phyloP scores from a whole-genome alignment of 805 yeast species.

The Zygoascus biomembranicola region DNA sequence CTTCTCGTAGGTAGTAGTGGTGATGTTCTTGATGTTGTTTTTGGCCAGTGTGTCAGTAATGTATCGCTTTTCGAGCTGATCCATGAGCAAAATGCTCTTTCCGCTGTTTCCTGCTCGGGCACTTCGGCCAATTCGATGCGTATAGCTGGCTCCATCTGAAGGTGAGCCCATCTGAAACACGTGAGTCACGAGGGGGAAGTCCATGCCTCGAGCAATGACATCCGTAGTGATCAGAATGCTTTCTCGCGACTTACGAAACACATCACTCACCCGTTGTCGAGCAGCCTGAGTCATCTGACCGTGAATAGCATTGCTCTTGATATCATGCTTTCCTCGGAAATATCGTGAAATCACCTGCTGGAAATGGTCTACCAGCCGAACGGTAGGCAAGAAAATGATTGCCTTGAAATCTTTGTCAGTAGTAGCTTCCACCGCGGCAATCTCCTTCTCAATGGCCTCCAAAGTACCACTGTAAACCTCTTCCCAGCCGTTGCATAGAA shows the following conservation, averaged over 20 bases:
- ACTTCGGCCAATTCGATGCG: constrained; percentile 93
- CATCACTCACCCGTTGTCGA: constrained; percentile 52
- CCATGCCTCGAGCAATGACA: constrained; percentile 96
- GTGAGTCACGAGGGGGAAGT: constrained; percentile 79
- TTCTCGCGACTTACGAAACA: constrained; percentile 39
- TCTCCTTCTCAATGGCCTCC: constrained; percentile 37
- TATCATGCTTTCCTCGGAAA: constrained; percentile 1
- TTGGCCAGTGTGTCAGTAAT: constrained; percentile 35
- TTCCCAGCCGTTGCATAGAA: constrained; percentile 45
- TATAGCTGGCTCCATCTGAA: constrained; percentile 63
- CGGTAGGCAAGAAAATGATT: constrained; percentile 76
- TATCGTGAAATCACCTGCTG: constrained; percentile 33
- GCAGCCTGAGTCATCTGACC: constrained; percentile 66
- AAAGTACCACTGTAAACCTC: constrained; percentile 51
- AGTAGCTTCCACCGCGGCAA: constrained; percentile 24
- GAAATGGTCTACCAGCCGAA: constrained; percentile 55
- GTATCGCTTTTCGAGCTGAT: constrained; percentile 51
- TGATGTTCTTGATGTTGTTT: constrained; percentile 41
- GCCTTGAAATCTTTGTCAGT: constrained; percentile 48
- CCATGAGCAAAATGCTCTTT: constrained; percentile 51
- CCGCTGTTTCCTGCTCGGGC: constrained; percentile 88
- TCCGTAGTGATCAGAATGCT: constrained; percentile 78
- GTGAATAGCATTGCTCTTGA: constrained; percentile 37
- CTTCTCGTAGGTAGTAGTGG: constrained; percentile 7
- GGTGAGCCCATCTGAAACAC: constrained; percentile 83